phyloP scores from a whole-genome alignment of 108 stramenopile species.

The Nitzschia inconspicua region DNA sequence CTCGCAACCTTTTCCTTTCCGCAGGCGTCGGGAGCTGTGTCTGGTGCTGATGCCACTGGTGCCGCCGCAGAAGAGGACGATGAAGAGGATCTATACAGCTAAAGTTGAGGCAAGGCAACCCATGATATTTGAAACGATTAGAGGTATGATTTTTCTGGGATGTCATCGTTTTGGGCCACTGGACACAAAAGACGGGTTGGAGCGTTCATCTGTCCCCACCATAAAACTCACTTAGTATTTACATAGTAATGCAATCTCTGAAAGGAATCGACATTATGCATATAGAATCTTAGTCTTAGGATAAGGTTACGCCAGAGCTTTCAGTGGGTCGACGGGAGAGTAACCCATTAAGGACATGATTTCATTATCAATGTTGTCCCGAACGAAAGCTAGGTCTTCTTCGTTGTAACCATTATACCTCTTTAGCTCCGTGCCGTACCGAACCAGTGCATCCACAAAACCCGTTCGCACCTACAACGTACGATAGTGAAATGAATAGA shows the following conservation, averaged over 20 bases:
- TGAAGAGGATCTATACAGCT: conserved; percentile 95
- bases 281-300: no score
- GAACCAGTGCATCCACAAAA: conserved; percentile 60
- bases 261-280: no score
- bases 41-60: conserved; percentile 34
- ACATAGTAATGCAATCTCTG: no score
- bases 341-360: conserved; percentile 40
- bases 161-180: no score
- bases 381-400: conserved; percentile 48
- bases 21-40: conserved; percentile 41
- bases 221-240: no score
- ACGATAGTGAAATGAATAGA: not conserved
- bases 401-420: conserved; percentile 42
- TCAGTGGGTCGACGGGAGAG: conserved; percentile 5
- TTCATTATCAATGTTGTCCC: conserved; percentile 30
- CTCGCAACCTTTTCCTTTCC: conserved; percentile 92
- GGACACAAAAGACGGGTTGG: no score
- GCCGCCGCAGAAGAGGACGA: conserved; percentile 70
- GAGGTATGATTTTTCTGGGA: no score
- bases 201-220: no score
- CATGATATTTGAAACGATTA: no score
- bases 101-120: conserved; percentile 9
- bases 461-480: conserved; percentile 33
- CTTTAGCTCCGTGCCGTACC: conserved; percentile 57
- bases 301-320: no score